Base-by-base conservation (phyloP, 2,329 filamentous ascomycete genomes). In the Pyricularia grisea region DNA sequence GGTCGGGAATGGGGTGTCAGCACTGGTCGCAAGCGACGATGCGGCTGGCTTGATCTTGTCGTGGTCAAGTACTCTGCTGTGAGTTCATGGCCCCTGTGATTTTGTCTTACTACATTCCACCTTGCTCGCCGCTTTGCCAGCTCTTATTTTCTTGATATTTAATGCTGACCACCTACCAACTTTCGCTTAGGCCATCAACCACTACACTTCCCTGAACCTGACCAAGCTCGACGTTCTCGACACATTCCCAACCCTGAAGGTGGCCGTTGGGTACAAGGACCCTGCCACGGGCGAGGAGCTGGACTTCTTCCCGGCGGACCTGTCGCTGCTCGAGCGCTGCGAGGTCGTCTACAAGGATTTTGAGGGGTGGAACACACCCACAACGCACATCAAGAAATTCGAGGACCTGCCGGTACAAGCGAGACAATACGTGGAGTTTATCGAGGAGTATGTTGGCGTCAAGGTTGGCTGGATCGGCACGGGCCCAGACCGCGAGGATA, bases 221-320 rank as follows among this genome's bases (percentile, higher is more conserved):
- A 88, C 85, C 17, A 88, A 87, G 73, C 69, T 92, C 27, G 89
- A 92, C 73, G 84, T 93, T 55, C 83, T 93, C 20, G 91, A 93
- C 76, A 86, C 86, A 36, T 93, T 97, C 76, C 83, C 86, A 11
- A 89, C 88, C 74, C 85, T 96, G 79, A 91, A 93, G 69, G 83
- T 92, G 67, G 91, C 90, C 23, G 86, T 90, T 17, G 88, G 87
- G 2, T 97, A 97, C 80, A 84, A 83, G 73, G 77, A 82, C 68
- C 76, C 79, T 60, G 74, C 77, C 33, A 80, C 79, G 0, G 79
- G 79, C 63, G 75, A 85, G 74, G 79, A 81, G 69, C 78, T 90
- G 12, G 81, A 85, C 23, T 87, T 84, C 14, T 92, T 91, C 83
- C 91, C 85, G 4, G 88, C 89, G 9, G 86, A 90, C 74, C 82